Conservation (phyloP, 306 rosid species). For the Glycyrrhiza uralensis region DNA sequence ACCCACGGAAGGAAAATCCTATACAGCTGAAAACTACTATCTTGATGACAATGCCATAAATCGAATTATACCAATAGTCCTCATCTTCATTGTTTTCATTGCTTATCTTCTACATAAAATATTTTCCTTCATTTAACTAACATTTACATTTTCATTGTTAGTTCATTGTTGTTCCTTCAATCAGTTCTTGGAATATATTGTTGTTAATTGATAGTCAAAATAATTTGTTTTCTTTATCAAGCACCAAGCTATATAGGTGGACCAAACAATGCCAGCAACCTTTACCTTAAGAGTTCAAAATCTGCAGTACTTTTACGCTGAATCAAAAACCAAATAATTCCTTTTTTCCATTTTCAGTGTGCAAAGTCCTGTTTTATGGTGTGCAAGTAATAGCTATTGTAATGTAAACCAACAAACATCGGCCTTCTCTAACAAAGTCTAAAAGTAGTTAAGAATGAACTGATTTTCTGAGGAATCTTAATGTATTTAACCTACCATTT, state of each 20-base stretch:
- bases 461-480: neutral
- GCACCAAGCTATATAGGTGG: neutral
- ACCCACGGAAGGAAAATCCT: too few species aligned
- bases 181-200: neutral
- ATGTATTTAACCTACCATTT: neutral
- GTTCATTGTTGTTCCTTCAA: neutral
- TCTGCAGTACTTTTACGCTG: neutral
- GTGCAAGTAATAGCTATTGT: neutral
- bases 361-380: neutral
- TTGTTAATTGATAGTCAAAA: neutral
- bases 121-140: neutral
- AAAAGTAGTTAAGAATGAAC: neutral
- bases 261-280: slow-evolving; percentile 1
- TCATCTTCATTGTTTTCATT: neutral
- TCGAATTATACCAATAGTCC: neutral
- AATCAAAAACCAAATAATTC: neutral
- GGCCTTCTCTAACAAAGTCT: neutral
- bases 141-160: neutral
- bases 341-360: neutral
- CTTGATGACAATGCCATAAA: neutral
- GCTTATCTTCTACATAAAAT: neutral
- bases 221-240: neutral
- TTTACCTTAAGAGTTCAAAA: too few species aligned
- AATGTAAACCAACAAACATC: neutral
- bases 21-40: neutral